phyloP scores from a whole-genome alignment of 2,329 filamentous ascomycete genomes.

The Mycocentrospora acerina region DNA sequence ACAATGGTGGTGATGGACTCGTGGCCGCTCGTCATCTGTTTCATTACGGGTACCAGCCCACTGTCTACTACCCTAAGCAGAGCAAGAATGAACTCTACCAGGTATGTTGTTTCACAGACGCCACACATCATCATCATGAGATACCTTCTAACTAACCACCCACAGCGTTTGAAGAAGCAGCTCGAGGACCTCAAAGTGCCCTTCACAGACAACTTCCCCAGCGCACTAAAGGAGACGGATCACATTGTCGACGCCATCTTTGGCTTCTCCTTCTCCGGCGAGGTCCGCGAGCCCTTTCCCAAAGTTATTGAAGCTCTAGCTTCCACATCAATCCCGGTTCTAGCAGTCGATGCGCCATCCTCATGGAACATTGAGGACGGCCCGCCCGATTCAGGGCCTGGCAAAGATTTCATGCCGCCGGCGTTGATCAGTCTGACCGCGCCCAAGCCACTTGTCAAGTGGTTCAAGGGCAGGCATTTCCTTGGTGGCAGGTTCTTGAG shows the following conservation, averaged over 20 bases:
- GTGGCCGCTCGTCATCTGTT: slow-evolving; percentile 89
- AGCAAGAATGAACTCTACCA: slow-evolving; percentile 88
- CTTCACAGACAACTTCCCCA: slow-evolving; percentile 77
- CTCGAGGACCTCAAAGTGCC: slow-evolving; percentile 79
- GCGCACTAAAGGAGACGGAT: slow-evolving; percentile 67
- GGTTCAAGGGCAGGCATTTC: slow-evolving; percentile 87
- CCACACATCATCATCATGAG: background rate
- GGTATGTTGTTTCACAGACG: slow-evolving; percentile 48
- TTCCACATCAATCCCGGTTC: slow-evolving; percentile 71
- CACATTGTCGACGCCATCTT: slow-evolving; percentile 93
- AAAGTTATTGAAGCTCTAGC: slow-evolving; percentile 77
- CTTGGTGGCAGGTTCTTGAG: slow-evolving; percentile 88
- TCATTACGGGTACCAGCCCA: slow-evolving; percentile 88
- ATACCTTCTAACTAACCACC: slow-evolving; percentile 6
- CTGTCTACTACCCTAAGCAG: slow-evolving; percentile 90
- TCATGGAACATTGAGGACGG: slow-evolving; percentile 92
- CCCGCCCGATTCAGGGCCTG: slow-evolving; percentile 74
- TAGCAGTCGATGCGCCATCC: slow-evolving; percentile 89
- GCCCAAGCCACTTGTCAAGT: slow-evolving; percentile 83
- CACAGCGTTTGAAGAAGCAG: slow-evolving; percentile 77
- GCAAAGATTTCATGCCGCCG: slow-evolving; percentile 76
- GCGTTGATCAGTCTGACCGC: slow-evolving; percentile 87
- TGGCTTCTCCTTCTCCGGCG: slow-evolving; percentile 89
- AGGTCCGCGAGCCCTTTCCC: slow-evolving; percentile 90
- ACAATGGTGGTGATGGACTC: slow-evolving; percentile 83